These are phyloP conservation scores for Yamadazyma mexicana DNA, from an alignment of 1,139 yeast genomes.

Conservation along the genomic window DNA sequence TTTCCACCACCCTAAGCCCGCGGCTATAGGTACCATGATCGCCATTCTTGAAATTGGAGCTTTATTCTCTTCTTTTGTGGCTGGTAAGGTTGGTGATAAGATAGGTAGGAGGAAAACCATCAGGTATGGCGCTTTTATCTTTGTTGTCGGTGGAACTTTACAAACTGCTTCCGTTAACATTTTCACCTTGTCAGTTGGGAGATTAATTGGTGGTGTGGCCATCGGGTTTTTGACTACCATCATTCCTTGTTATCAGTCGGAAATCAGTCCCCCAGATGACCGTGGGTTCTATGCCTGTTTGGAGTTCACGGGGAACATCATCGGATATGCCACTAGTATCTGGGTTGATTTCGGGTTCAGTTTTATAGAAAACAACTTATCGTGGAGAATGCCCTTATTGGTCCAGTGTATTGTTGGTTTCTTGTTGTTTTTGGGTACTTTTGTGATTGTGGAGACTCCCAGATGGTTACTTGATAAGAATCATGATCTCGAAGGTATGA, in stretches of 20 bases:
- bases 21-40: slow-evolving; percentile 52
- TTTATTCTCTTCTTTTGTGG: slow-evolving; percentile 68
- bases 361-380: slow-evolving; percentile 48
- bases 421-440: slow-evolving; percentile 68
- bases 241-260: slow-evolving; percentile 93
- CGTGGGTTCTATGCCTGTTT: slow-evolving; percentile 89
- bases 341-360: slow-evolving; percentile 90
- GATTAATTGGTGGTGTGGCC: slow-evolving; percentile 82
- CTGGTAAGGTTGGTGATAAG: slow-evolving; percentile 76
- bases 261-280: slow-evolving; percentile 85
- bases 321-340: slow-evolving; percentile 83
- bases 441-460: slow-evolving; percentile 82
- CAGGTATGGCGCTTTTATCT: slow-evolving; percentile 75
- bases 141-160: slow-evolving; percentile 76
- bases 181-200: slow-evolving; percentile 60
- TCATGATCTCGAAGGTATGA: slow-evolving; percentile 80
- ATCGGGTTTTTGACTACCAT: slow-evolving; percentile 90
- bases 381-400: slow-evolving; percentile 81
- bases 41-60: slow-evolving; percentile 73
- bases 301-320: slow-evolving; percentile 87
- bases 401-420: slow-evolving; percentile 77
- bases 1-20: slow-evolving; percentile 63
- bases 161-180: slow-evolving; percentile 58
- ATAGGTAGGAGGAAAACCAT: slow-evolving; percentile 83
- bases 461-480: slow-evolving; percentile 88